Percentiles rank a stretch among this genome's conserved stretches.
These are phyloP conservation scores for Phytomonas sp. DNA, from an alignment of 208 protist genomes.

Conservation along the genomic window DNA sequence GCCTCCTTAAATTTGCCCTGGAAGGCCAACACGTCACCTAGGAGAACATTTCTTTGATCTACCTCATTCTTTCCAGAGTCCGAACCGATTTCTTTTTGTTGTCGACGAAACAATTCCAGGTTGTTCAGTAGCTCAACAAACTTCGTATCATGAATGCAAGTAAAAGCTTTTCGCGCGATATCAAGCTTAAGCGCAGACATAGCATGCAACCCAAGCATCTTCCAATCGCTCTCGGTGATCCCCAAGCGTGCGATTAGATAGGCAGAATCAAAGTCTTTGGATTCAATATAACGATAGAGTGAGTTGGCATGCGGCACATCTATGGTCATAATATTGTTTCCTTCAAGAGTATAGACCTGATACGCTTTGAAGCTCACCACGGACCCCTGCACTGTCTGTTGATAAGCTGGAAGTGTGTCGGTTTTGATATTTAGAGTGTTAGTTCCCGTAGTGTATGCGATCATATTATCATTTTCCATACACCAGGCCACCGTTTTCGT, in stretches of 20 bases:
- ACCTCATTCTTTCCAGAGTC: background rate
- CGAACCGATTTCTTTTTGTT: slow-evolving; percentile 22
- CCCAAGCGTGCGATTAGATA: slow-evolving; percentile 91
- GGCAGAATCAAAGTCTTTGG: slow-evolving; percentile 81
- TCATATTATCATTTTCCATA: slow-evolving; percentile 91
- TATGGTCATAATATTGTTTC: slow-evolving; percentile 72
- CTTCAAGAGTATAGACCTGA: slow-evolving; percentile 91
- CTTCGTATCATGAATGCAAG: slow-evolving; percentile 85
- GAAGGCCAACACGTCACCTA: slow-evolving; percentile 89
- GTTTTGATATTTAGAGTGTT: slow-evolving; percentile 92
- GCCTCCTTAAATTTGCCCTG: slow-evolving; percentile 92
- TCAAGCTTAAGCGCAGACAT: slow-evolving; percentile 86
- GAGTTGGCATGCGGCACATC: slow-evolving; percentile 91
- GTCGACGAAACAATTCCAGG: slow-evolving; percentile 67
- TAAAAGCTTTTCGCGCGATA: slow-evolving; percentile 90
- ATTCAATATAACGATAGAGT: slow-evolving; percentile 89
- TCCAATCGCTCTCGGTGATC: slow-evolving; percentile 93
- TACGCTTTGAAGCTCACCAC: slow-evolving; percentile 95
- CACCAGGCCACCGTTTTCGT: slow-evolving; percentile 92
- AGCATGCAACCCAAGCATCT: slow-evolving; percentile 89
- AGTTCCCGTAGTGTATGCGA: slow-evolving; percentile 86
- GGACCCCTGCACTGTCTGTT: slow-evolving; percentile 89
- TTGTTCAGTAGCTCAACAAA: slow-evolving; percentile 89
- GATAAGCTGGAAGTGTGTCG: slow-evolving; percentile 84
- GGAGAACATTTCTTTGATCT: slow-evolving; percentile 23